These are phyloP conservation scores for Globisporangium cylindrosporum DNA, from an alignment of 352 stramenopile genomes.

Conservation along the genomic window DNA sequence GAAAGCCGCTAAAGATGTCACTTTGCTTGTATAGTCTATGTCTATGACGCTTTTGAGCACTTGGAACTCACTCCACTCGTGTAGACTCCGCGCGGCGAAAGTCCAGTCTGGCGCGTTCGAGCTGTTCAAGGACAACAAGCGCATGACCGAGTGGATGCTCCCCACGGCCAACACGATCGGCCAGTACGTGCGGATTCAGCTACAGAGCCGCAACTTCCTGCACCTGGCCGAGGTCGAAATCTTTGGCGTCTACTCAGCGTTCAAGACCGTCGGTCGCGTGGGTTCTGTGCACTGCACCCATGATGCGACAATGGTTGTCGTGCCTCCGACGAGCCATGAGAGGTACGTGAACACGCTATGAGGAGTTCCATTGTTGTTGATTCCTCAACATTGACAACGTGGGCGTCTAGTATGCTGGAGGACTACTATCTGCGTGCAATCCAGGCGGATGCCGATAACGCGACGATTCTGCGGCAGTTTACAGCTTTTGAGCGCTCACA, in stretches of 20 bases:
- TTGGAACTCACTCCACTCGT: neutral
- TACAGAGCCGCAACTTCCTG: conserved; percentile 88
- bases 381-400: no score
- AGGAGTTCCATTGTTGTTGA: no score
- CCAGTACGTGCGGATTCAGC: conserved; percentile 83
- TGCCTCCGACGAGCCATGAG: conserved; percentile 63
- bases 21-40: no score
- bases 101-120: conserved; percentile 75
- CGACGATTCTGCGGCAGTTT: conserved; percentile 88
- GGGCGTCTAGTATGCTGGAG: conserved; percentile 28
- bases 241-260: conserved; percentile 86
- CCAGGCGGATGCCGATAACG: conserved; percentile 88
- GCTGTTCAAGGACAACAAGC: conserved; percentile 70
- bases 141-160: conserved; percentile 87
- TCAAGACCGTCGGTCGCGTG: conserved; percentile 82
- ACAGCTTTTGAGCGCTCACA: conserved; percentile 83
- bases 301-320: conserved; percentile 87
- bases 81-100: conserved; percentile 80
- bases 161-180: conserved; percentile 81
- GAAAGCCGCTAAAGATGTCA: no score
- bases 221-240: conserved; percentile 91
- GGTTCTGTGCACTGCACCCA: conserved; percentile 76
- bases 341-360: conserved; percentile 28
- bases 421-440: conserved; percentile 88
- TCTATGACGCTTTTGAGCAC: no score